Conservation (phyloP, 1,139 yeast genomes). For the Taiozyma sp. region DNA sequence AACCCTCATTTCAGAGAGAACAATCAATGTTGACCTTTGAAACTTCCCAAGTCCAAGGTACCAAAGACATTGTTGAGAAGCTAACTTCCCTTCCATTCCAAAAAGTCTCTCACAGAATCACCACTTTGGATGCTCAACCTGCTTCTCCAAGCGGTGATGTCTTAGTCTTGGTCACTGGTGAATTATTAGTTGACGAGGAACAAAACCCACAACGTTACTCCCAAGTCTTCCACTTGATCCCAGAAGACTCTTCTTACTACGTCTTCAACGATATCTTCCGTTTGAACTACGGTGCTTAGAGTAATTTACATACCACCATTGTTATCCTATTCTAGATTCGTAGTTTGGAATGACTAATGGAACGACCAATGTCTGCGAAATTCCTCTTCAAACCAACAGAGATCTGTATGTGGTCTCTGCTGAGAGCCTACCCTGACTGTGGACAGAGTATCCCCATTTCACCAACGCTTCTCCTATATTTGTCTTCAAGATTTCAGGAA, state of each 20-base stretch:
- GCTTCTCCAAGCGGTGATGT: conserved; percentile 93
- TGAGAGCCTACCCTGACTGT: too few species aligned
- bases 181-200: conserved; percentile 85
- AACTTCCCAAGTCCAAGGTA: conserved; percentile 91
- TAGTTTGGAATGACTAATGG: neutral
- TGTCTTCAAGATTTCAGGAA: neutral
- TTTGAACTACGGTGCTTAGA: conserved; percentile 60
- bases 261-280: conserved; percentile 97
- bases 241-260: conserved; percentile 86
- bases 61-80: conserved; percentile 88
- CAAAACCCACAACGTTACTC: conserved; percentile 93
- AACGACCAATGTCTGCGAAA: too few species aligned
- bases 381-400: too few species aligned
- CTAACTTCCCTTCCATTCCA: conserved; percentile 82
- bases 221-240: conserved; percentile 94
- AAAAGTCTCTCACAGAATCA: conserved; percentile 88
- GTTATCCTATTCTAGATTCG: neutral
- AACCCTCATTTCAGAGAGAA: conserved; percentile 48
- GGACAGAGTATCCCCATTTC: too few species aligned
- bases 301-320: neutral
- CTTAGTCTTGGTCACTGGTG: conserved; percentile 97
- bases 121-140: conserved; percentile 97
- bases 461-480: too few species aligned
- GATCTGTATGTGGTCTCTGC: too few species aligned
- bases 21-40: conserved; percentile 98